Base-by-base conservation (phyloP, 1,284 basidiomycete genomes). In the Moesziomyces sp. region DNA sequence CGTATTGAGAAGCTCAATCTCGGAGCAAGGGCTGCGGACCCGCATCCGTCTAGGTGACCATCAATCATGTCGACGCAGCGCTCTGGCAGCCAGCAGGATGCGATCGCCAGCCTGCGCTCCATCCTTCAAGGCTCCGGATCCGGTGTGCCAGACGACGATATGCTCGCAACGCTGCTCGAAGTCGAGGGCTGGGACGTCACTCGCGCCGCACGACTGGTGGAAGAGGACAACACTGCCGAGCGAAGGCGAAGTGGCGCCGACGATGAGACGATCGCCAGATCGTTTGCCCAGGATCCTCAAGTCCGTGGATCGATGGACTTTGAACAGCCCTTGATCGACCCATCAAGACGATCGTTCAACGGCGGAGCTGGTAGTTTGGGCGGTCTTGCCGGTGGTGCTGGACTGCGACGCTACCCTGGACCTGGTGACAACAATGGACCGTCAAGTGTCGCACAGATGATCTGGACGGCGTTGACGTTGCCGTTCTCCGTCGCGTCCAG, bases 151-250 rank as follows among this genome's bases (percentile, higher is more conserved):
- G 72, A 70, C 43, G 59, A 74, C 14, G 62, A 66, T 0, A 50
- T 70, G 11, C 67, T 74, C 26, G 58, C 63, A 21, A 70, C 66
- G 3, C 40, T 74, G 53, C 64, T 76, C n/a, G 74, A 73, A 28
- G 66, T 76, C 10, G 74, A 76, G 51, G 59, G 57, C 10, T 76
- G 74, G 74, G 58, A 74, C 38, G 70, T 74, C 38, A 35, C 45
- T 6, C 59, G 74, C 18, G 70, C 70, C 21, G 74, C 64, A 21
- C 40, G 59, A 34, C 46, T 72, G 18, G 62, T 76, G 21, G 58
- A 70, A 38, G 70, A 76, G 38, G 63, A 69, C 28, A 74, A 26
- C 63, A 60, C 70, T 6, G 70, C 59, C 14, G 70, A 66, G 43
- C 56, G 74, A 13, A 52, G 74, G 28, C 28, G 72, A 28, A 74